Conservation (phyloP, 73 alveolate species). For the Durusdinium trenchii region DNA sequence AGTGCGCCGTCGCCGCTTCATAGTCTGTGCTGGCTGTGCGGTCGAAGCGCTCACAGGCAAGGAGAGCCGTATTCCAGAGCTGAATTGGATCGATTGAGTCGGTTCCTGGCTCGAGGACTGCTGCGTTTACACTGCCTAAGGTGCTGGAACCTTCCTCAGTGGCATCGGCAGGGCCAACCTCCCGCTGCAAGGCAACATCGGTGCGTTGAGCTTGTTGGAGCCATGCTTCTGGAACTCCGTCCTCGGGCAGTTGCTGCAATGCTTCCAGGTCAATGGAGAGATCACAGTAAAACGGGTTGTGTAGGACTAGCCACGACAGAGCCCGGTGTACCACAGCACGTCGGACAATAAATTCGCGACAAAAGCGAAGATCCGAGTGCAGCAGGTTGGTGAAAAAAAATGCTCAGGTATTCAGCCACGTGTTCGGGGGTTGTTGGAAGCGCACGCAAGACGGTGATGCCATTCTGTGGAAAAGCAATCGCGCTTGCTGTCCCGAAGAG, state of each 20-base stretch:
- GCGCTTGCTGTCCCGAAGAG: conserved; percentile 13
- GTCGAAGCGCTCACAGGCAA: not conserved
- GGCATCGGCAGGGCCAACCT: conserved; percentile 6
- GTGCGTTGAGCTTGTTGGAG: not conserved
- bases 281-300: not conserved
- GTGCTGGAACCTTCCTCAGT: not conserved
- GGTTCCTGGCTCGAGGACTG: conserved; percentile 14
- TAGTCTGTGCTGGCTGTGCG: not conserved
- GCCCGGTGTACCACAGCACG: not conserved
- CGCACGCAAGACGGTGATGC: not conserved
- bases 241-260: not conserved
- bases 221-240: not conserved
- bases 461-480: not conserved
- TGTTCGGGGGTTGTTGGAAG: not conserved
- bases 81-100: not conserved
- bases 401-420: not conserved
- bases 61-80: conserved; percentile 6
- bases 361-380: not conserved
- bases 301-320: not conserved
- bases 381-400: not conserved
- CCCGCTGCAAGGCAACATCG: not conserved
- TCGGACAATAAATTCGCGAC: not conserved
- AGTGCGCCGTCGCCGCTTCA: not conserved
- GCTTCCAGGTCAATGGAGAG: not conserved
- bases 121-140: not conserved